These are phyloP conservation scores for Xylaria acuta DNA, from an alignment of 495 filamentous ascomycete genomes.

Conservation along the genomic window DNA sequence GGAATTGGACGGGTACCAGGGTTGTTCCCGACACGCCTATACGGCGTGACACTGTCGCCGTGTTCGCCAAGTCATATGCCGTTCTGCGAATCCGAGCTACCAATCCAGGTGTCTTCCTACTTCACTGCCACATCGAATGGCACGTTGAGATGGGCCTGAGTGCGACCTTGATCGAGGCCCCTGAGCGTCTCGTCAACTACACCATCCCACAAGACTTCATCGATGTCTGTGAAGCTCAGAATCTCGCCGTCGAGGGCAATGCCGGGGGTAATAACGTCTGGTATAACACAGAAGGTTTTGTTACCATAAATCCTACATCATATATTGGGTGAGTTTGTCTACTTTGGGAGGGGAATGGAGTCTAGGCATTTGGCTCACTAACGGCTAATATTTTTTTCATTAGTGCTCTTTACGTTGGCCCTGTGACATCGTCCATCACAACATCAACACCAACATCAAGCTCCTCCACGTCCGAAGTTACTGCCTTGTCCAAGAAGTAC, in stretches of 20 bases:
- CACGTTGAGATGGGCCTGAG: conserved; percentile 76
- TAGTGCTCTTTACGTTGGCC: conserved; percentile 19
- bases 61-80: conserved; percentile 59
- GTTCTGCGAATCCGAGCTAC: conserved; percentile 64
- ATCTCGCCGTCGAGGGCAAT: conserved; percentile 66
- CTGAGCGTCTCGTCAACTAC: conserved; percentile 62
- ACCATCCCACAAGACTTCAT: conserved; percentile 69
- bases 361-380: background rate
- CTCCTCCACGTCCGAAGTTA: background rate
- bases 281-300: conserved; percentile 63
- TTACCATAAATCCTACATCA: conserved; percentile 46
- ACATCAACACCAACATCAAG: background rate
- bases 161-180: conserved; percentile 74
- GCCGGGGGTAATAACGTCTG: conserved; percentile 74
- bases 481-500: background rate
- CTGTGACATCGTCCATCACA: background rate
- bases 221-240: conserved; percentile 59
- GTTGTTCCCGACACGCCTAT: conserved; percentile 53
- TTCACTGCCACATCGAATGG: conserved; percentile 87
- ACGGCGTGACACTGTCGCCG: conserved; percentile 62
- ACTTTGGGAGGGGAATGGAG: background rate
- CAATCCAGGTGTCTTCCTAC: conserved; percentile 81
- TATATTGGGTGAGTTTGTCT: conserved; percentile 48
- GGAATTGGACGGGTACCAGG: conserved; percentile 48
- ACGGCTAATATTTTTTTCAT: background rate